Evolutionary conservation across 2,329 filamentous ascomycete species (phyloP).

Genomic region (Cladosporium halotolerans): DNA sequence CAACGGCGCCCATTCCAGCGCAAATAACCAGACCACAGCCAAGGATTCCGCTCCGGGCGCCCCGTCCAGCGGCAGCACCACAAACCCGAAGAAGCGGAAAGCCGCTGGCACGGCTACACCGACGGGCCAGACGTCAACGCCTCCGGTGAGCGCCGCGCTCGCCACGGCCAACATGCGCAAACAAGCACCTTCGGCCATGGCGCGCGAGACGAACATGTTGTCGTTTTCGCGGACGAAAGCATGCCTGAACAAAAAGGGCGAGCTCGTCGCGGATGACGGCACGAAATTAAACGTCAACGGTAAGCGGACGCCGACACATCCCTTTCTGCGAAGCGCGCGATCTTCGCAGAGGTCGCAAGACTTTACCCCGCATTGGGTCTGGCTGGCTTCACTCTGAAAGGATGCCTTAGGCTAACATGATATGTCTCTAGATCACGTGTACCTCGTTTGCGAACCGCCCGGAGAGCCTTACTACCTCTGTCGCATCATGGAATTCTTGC

Average conservation of each 20-base stretch:
- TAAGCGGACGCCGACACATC: slow-evolving; percentile 43
- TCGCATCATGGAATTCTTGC: slow-evolving; percentile 96
- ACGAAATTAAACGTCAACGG: slow-evolving; percentile 78
- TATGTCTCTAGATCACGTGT: slow-evolving; percentile 66
- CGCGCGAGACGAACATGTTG: slow-evolving; percentile 75
- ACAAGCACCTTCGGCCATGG: slow-evolving; percentile 34
- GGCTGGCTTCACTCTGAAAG: slow-evolving; percentile 1
- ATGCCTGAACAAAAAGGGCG: slow-evolving; percentile 62
- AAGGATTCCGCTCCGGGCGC: slow-evolving; percentile 43
- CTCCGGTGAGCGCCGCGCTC: slow-evolving; percentile 20
- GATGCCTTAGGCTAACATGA: slow-evolving; percentile 21
- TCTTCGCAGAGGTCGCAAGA: slow-evolving; percentile 15
- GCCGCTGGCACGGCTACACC: slow-evolving; percentile 46
- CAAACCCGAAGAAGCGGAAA: slow-evolving; percentile 76
- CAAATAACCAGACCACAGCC: slow-evolving; percentile 7
- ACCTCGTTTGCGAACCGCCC: slow-evolving; percentile 93
- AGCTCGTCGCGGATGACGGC: slow-evolving; percentile 84
- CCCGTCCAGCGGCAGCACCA: slow-evolving; percentile 49
- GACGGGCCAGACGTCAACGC: slow-evolving; percentile 19
- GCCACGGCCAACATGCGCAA: slow-evolving; percentile 20
- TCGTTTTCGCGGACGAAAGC: slow-evolving; percentile 70
- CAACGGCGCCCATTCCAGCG: slow-evolving; percentile 12
- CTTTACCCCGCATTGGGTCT: slow-evolving; percentile 20
- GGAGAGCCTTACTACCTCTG: slow-evolving; percentile 97
- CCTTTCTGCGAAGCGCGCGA: not conserved